phyloP scores from a whole-genome alignment of 2,329 filamentous ascomycete species.

The Alternaria postmessia region DNA sequence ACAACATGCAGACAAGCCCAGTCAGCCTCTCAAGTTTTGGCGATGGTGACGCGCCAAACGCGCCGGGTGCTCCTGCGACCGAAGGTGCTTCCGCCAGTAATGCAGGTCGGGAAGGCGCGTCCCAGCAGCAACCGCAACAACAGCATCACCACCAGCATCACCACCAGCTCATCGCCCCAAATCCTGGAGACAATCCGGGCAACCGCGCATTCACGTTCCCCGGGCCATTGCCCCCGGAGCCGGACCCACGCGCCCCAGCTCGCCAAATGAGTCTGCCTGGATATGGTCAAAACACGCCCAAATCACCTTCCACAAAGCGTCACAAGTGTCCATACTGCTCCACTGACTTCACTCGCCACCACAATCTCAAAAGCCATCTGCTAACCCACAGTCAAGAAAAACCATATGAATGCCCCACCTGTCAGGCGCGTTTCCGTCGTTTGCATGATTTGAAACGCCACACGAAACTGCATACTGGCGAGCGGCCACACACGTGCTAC shows the following conservation, averaged over 20 bases:
- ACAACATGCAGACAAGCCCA: conserved; percentile 61
- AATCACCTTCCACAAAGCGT: conserved; percentile 81
- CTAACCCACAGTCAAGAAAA: conserved; percentile 99
- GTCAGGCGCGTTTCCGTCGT: conserved; percentile 88
- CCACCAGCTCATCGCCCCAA: conserved; percentile 47
- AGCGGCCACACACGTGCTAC: conserved; percentile 91
- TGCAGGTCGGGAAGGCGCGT: conserved; percentile 47
- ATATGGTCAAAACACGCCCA: conserved; percentile 65
- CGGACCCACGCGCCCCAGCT: conserved; percentile 59
- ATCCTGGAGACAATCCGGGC: conserved; percentile 46
- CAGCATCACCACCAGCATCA: conserved; percentile 35
- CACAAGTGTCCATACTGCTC: conserved; percentile 97
- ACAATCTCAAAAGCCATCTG: conserved; percentile 96
- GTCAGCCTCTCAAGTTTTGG: conserved; percentile 64
- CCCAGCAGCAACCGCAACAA: conserved; percentile 42
- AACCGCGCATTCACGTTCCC: conserved; percentile 72
- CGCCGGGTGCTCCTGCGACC: conserved; percentile 59
- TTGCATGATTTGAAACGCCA: conserved; percentile 96
- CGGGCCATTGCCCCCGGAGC: conserved; percentile 61
- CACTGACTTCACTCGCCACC: conserved; percentile 95
- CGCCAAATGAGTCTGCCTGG: conserved; percentile 68
- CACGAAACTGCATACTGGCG: conserved; percentile 94
- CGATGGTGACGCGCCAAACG: conserved; percentile 58
- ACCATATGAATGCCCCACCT: conserved; percentile 93
- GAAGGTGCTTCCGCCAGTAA: conserved; percentile 58